Evolutionary conservation across 2,329 filamentous ascomycete species (phyloP), one percentile per base, ranked within the genome.

Genomic region (Sporothrix variecibatus): DNA sequence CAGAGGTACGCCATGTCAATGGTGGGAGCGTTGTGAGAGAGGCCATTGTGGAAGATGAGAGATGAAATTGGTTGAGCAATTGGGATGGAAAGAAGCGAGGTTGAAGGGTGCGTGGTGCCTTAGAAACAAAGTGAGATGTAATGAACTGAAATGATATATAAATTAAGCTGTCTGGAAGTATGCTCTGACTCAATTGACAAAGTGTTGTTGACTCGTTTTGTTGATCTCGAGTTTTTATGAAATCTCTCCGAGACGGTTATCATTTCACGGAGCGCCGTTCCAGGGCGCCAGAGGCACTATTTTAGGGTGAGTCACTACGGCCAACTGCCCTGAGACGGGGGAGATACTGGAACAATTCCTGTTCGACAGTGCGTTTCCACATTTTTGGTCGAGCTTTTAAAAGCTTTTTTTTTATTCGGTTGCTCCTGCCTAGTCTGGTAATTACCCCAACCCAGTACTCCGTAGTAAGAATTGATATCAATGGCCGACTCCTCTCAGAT

Each of bases 1-100:
- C 71, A 12, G 71, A 9, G 26, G 9, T 68, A 11, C 73, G 73
- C 72, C 74, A 75, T 17, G n/a, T 75, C 69, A 58, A 28, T 3
- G 60, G 72, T 56, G 67, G 75, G 71, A 23, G 17, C 9, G 11
- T 15, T 71, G 68, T n/a, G 5, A 15, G 51, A 12, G 68, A 6
- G 62, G 62, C 38, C 38, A 65, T 65, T 17, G n/a, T 20, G 31
- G n/a, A 20, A 3, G 11, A 28, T 28, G 34, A 28, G 7, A 9
- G 12, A n/a, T 34, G 4, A 12, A 31, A 38, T 8, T 43, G 60
- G 34, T 34, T n/a, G 56, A 34, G 56, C 28, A 60, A 34, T 60
- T 34, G 15, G n/a, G 28, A 31, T 9, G 15, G 5, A 15, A 26
- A 34, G 17, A 34, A 20, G 56, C 17, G 28, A 34, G 28, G 28